Evolutionary conservation across 345 rosid genomes (phyloP).

Genomic region (Kandelia obovata): DNA sequence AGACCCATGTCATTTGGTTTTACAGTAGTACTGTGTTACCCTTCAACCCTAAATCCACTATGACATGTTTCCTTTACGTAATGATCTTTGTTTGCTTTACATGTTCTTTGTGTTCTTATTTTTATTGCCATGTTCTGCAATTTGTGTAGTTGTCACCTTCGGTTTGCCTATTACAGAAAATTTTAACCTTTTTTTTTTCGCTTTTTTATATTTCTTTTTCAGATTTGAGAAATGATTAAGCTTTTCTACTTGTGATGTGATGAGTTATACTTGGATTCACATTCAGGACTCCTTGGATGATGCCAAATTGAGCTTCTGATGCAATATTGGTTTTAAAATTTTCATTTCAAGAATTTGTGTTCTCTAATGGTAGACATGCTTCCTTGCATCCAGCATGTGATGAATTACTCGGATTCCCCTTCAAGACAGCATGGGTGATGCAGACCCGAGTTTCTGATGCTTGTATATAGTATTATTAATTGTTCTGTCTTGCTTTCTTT

Average conservation of each 20-base stretch:
- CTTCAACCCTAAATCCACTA: too few species aligned
- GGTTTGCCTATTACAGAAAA: too few species aligned
- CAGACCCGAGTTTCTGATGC: constrained; percentile 60
- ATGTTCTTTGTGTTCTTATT: too few species aligned
- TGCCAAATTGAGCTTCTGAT: constrained; percentile 63
- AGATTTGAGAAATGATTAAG: background rate
- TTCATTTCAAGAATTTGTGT: background rate
- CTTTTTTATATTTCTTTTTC: background rate
- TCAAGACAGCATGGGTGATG: constrained; percentile 60
- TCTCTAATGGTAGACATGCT: too few species aligned
- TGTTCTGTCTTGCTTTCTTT: background rate
- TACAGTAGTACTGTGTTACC: too few species aligned
- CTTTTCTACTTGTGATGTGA: constrained; percentile 26
- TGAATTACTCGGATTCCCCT: constrained; percentile 72
- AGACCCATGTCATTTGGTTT: too few species aligned
- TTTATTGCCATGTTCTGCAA: too few species aligned
- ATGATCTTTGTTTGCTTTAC: too few species aligned
- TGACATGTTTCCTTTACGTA: too few species aligned
- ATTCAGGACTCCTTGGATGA: constrained; percentile 50
- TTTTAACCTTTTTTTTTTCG: background rate
- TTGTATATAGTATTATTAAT: background rate
- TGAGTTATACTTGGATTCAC: constrained; percentile 56
- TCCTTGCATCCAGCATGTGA: constrained; percentile 32
- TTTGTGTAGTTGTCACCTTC: too few species aligned
- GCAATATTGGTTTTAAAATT: constrained; percentile 6